Conservation (phyloP, 176 grass and related monocot genomes). For the Panicum miliaceum region DNA sequence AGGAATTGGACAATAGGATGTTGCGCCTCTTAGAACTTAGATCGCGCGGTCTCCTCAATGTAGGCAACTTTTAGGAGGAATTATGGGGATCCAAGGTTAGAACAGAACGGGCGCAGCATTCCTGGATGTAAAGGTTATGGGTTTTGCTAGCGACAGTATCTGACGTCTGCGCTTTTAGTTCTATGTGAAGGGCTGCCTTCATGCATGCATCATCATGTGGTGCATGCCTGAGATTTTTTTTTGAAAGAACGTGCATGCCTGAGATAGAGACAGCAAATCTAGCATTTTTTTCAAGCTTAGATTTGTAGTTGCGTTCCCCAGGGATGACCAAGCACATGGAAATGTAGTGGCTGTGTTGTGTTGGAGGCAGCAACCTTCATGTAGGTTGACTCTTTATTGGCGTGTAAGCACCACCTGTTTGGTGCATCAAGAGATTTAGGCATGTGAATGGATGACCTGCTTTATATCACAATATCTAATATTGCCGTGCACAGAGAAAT, state of each 20-base stretch:
- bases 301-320: neutral
- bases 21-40: neutral
- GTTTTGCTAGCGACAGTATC: neutral
- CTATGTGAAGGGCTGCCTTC: neutral
- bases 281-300: neutral
- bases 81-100: neutral
- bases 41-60: neutral
- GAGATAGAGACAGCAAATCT: slow-evolving; percentile 7
- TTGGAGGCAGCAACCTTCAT: neutral
- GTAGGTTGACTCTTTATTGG: neutral
- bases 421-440: neutral
- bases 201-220: neutral
- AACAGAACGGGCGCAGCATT: neutral
- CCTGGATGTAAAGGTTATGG: neutral
- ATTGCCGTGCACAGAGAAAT: neutral
- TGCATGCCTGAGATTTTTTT: neutral
- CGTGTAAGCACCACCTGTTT: neutral
- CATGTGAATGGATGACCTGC: neutral
- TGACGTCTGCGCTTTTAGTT: neutral
- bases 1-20: neutral
- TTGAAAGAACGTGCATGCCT: too few relatives aligned
- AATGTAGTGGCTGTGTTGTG: neutral
- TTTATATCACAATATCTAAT: neutral
- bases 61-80: neutral
- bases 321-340: neutral